Base-by-base conservation (phyloP, 2,329 filamentous ascomycete genomes). In the Fusarium odoratissimum region DNA sequence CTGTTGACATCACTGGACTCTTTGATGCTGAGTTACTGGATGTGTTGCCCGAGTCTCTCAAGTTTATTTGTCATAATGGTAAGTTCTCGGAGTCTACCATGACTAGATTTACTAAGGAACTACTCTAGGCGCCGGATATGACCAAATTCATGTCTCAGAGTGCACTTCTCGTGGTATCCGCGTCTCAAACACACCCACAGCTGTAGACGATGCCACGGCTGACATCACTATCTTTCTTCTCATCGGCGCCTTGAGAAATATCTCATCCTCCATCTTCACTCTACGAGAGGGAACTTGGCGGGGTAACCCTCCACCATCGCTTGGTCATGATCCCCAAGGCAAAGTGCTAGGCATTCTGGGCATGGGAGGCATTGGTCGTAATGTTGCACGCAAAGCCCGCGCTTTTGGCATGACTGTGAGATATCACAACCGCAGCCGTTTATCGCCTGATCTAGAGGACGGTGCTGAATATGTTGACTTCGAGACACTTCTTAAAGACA, bases 311-410 rank as follows among this genome's bases (percentile, higher is more conserved):
- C 80, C 84, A 11, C 86, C 88, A 2, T 86, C 91, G 1, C 83
- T 90, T 10, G 94, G 93, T 17, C 92, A 93, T 78, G 93, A 96
- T 77, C 93, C 93, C 3, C 86, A 93, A 80, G 93, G 92, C 40
- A 96, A 95, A 81, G 84, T 91, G 3, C 86, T 97, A 9, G 94
- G 94, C 1, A 94, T 97, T 67, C 80, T 97, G 44, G 94, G 94
- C 11, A 95, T 96, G 93, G 94, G 94, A 25, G 93, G 94, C 5
- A 96, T 97, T 68, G 94, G 94, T 1, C 86, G 91, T 40, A 94
- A 94, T 77, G 82, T 96, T 75, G 93, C 92, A 79, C 88, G 85
- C 79, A 95, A 95, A 82, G 92, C 91, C 6, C 86, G 89, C 60
- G 92, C 86, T 1, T 95, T 97, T 78, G 92, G 91, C 16, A 95